phyloP scores from a whole-genome alignment of 163 green algal genomes.

The Scenedesmus sp. region DNA sequence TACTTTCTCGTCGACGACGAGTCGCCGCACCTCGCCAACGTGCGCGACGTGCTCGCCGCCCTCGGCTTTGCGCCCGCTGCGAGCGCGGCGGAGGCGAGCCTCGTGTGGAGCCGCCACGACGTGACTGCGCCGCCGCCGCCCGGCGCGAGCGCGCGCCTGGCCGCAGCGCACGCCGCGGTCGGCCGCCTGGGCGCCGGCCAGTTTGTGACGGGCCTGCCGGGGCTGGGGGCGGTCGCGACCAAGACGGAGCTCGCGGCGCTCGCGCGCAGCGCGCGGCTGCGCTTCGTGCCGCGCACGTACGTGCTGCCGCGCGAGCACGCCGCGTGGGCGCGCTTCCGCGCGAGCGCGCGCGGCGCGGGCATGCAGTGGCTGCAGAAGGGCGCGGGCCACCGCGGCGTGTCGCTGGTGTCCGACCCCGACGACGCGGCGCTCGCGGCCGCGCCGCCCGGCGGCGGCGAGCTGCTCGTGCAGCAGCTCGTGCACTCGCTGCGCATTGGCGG shows the following conservation, averaged over 20 bases:
- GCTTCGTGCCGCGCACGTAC: background rate
- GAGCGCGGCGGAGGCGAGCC: conserved; percentile 8
- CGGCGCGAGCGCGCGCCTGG: background rate
- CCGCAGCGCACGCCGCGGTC: background rate
- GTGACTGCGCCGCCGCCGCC: background rate
- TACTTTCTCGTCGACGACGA: too few relatives aligned
- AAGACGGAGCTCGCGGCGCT: background rate
- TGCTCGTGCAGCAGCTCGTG: conserved; percentile 30
- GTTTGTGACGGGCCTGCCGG: background rate
- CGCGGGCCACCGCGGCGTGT: background rate
- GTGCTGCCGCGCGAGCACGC: background rate
- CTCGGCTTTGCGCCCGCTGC: background rate
- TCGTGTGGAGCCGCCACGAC: conserved; percentile 13
- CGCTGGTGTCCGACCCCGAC: too few relatives aligned
- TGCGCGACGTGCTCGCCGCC: background rate
- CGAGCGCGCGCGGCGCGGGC: too few relatives aligned
- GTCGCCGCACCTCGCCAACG: background rate
- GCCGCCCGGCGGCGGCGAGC: background rate
- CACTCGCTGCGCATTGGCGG: background rate
- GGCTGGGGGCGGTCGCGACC: background rate
- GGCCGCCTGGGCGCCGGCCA: background rate
- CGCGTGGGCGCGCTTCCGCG: too few relatives aligned
- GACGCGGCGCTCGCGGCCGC: too few relatives aligned
- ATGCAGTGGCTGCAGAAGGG: conserved; percentile 13
- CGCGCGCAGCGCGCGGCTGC: background rate